A percentile compares a stretch with the other conserved stretches of the same genome.
Evolutionary conservation across 2,329 filamentous ascomycete species (phyloP).

Genomic region (Zymoseptoria tritici): DNA sequence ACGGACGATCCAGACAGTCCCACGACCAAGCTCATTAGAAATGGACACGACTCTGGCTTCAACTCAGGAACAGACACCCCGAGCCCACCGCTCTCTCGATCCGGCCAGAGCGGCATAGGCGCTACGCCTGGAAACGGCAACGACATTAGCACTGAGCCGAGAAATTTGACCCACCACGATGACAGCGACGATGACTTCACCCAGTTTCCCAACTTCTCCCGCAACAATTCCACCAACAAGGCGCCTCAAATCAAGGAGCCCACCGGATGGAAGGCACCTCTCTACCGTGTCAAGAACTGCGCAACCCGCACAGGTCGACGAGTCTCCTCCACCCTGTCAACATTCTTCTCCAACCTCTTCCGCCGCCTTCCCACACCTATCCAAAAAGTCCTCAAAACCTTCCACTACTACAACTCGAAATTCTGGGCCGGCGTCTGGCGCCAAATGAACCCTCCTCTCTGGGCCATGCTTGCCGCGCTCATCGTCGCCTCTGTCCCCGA

Average conservation of each 20-base stretch:
- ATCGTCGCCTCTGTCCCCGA: constrained; percentile 79
- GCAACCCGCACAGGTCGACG: constrained; percentile 18
- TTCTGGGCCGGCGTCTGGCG: constrained; percentile 69
- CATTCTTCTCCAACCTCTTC: constrained; percentile 36
- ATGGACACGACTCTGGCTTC: constrained; percentile 37
- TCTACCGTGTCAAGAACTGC: constrained; percentile 15
- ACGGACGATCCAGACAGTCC: constrained; percentile 39
- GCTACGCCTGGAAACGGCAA: constrained; percentile 45
- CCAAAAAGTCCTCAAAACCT: constrained; percentile 43
- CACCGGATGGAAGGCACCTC: constrained; percentile 21
- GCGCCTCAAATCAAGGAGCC: constrained; percentile 4
- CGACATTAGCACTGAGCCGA: constrained; percentile 32
- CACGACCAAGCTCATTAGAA: constrained; percentile 31
- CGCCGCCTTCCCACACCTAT: constrained; percentile 44
- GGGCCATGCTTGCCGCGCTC: constrained; percentile 92
- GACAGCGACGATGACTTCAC: constrained; percentile 38
- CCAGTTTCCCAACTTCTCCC: constrained; percentile 30
- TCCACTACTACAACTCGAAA: constrained; percentile 36
- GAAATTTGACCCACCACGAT: constrained; percentile 26
- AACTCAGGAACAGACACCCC: constrained; percentile 39
- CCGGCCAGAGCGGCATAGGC: constrained; percentile 21
- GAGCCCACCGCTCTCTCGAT: not conserved
- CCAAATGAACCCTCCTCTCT: constrained; percentile 97
- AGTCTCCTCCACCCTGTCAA: constrained; percentile 24
- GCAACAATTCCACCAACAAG: constrained; percentile 14